These are phyloP conservation scores for Linaria vulgaris DNA, from an alignment of 257 asterid genomes.

Conservation along the genomic window DNA sequence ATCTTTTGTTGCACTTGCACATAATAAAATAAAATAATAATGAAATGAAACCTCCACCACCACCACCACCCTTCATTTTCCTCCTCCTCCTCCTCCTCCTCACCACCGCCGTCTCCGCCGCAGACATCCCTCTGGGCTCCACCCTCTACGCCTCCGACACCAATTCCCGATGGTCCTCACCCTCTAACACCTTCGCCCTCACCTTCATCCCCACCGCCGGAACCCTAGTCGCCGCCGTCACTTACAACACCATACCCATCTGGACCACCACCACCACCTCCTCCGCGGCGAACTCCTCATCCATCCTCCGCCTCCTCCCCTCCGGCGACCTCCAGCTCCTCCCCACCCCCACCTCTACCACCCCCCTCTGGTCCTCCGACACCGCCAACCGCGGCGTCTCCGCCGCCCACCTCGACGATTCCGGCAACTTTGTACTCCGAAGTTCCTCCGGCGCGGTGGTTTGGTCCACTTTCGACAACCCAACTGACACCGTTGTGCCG, in stretches of 20 bases:
- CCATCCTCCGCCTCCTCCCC: conserved; percentile 43
- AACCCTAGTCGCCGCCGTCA: conserved; percentile 39
- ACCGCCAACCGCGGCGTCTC: conserved; percentile 41
- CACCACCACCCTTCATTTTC: not conserved
- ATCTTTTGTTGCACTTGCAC: conserved; percentile 22
- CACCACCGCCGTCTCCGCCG: conserved; percentile 35
- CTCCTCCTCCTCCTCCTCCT: conserved; percentile 24
- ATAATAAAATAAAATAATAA: not conserved
- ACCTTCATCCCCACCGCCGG: conserved; percentile 35
- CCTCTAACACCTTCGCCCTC: conserved; percentile 41
- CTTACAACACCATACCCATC: conserved; percentile 34
- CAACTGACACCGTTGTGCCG: conserved; percentile 70
- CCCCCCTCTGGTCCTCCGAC: conserved; percentile 51
- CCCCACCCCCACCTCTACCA: conserved; percentile 35
- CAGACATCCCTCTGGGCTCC: conserved; percentile 40
- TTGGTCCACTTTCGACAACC: conserved; percentile 76
- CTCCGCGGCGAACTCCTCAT: conserved; percentile 32
- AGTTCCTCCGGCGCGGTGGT: conserved; percentile 47
- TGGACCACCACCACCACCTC: conserved; percentile 35
- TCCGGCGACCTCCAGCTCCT: conserved; percentile 60
- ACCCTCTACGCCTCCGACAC: conserved; percentile 47
- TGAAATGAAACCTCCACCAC: conserved; percentile 26
- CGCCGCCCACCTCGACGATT: conserved; percentile 40
- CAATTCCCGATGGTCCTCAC: conserved; percentile 38
- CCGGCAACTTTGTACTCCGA: conserved; percentile 53